Evolutionary conservation across 2,329 filamentous ascomycete species (phyloP).

Genomic region (Microdochium bolleyi): DNA sequence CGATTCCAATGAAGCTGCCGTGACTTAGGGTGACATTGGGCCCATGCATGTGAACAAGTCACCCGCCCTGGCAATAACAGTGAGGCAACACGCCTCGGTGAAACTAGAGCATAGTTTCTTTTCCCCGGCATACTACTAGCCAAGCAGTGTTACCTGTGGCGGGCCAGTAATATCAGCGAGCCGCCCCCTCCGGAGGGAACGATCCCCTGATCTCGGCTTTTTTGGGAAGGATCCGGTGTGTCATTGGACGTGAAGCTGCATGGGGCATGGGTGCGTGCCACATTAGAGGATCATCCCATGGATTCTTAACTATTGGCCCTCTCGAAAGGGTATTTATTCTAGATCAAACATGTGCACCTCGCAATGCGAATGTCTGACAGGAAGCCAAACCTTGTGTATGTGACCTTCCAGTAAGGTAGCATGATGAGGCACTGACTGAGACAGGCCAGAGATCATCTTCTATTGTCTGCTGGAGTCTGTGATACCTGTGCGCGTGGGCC

Average conservation of each 20-base stretch:
- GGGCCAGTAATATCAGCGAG: background rate
- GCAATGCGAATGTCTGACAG: background rate
- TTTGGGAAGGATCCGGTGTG: background rate
- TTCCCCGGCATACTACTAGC: no score
- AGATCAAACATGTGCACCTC: no score
- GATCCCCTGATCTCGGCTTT: background rate
- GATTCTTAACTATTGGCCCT: background rate
- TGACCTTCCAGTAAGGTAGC: background rate
- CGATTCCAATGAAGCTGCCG: slow-evolving; percentile 12
- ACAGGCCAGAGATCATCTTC: background rate
- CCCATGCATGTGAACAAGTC: background rate
- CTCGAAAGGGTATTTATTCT: no score
- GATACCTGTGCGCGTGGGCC: background rate
- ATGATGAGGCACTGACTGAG: background rate
- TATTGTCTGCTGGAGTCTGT: background rate
- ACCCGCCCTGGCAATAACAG: background rate
- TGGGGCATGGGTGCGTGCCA: background rate
- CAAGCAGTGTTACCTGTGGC: background rate
- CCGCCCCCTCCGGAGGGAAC: background rate
- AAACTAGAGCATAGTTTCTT: background rate
- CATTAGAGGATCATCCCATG: background rate
- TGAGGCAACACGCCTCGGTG: no score
- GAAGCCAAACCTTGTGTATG: background rate
- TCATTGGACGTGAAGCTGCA: background rate
- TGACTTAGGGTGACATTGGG: background rate